A percentile compares a stretch with the other conserved stretches of the same genome.
phyloP scores from a whole-genome alignment of 139 green algal genomes.

The Diplosphaera chodatii region DNA sequence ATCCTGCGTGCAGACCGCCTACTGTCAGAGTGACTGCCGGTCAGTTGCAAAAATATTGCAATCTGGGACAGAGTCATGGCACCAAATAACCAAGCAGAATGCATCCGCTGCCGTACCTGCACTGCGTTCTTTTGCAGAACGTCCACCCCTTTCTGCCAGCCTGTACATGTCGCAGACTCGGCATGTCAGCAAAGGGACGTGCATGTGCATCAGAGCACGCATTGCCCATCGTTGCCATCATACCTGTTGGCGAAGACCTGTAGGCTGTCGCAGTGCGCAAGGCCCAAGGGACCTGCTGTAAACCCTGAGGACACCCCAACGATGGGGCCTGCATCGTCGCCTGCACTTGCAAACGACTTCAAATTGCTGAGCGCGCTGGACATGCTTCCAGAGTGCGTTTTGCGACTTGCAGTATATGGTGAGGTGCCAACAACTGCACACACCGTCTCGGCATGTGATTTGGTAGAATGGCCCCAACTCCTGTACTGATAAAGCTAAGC shows the following conservation, averaged over 20 bases:
- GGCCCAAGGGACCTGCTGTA: constrained; percentile 37
- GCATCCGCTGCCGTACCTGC: too few species aligned
- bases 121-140: neutral
- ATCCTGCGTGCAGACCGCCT: constrained; percentile 31
- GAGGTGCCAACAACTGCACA: too few species aligned
- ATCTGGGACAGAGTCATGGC: too few species aligned
- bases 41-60: too few species aligned
- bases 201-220: neutral
- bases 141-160: too few species aligned
- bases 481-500: constrained; percentile 24
- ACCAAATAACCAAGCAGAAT: too few species aligned
- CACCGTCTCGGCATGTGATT: constrained; percentile 28
- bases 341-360: constrained; percentile 1
- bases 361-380: too few species aligned
- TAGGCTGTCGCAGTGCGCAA: constrained; percentile 79
- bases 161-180: too few species aligned
- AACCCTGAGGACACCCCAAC: constrained; percentile 61
- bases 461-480: constrained; percentile 41
- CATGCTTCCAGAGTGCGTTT: too few species aligned
- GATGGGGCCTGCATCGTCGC: constrained; percentile 18
- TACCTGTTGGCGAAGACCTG: constrained; percentile 60
- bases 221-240: neutral
- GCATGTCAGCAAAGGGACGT: too few species aligned
- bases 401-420: too few species aligned
- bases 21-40: too few species aligned